These are phyloP conservation scores for Rhytidhysteron rufulum DNA, from an alignment of 2,329 filamentous ascomycete species.

Conservation along the genomic window DNA sequence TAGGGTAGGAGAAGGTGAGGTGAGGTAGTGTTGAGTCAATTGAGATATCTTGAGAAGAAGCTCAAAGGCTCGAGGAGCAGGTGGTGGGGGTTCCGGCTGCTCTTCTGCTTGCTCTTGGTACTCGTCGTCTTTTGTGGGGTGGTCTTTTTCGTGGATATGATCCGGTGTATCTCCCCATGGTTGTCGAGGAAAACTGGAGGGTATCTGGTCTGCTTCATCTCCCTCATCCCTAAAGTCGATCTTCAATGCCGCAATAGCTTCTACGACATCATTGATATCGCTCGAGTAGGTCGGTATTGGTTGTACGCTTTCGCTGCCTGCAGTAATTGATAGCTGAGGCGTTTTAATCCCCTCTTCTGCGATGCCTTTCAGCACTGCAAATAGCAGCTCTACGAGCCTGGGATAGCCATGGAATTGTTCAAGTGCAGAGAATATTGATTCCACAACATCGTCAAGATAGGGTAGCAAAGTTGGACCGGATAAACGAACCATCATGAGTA, in stretches of 20 bases:
- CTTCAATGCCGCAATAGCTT: slow-evolving; percentile 33
- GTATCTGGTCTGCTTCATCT: slow-evolving; percentile 4
- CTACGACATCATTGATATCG: slow-evolving; percentile 18
- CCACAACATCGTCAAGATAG: slow-evolving; percentile 86
- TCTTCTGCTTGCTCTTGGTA: slow-evolving; percentile 14
- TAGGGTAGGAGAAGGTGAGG: slow-evolving; percentile 75
- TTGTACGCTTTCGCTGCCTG: slow-evolving; percentile 1
- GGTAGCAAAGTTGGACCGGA: slow-evolving; percentile 78
- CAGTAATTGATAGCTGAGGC: slow-evolving; percentile 43
- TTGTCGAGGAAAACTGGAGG: slow-evolving; percentile 24
- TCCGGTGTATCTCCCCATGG: slow-evolving; percentile 30
- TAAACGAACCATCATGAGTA: slow-evolving; percentile 90
- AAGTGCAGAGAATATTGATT: slow-evolving; percentile 86
- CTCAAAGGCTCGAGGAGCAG: slow-evolving; percentile 70
- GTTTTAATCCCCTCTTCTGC: slow-evolving; percentile 73
- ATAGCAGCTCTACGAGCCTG: slow-evolving; percentile 77
- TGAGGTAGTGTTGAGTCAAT: slow-evolving; percentile 86
- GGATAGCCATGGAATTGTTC: slow-evolving; percentile 95
- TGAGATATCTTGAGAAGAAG: slow-evolving; percentile 77
- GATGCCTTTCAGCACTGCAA: slow-evolving; percentile 75
- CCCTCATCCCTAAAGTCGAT: slow-evolving; percentile 19
- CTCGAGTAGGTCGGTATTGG: slow-evolving; percentile 6
- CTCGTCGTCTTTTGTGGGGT: slow-evolving; percentile 28
- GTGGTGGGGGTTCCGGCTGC: slow-evolving; percentile 53
- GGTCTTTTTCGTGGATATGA: slow-evolving; percentile 31